A percentile compares a stretch with the other conserved stretches of the same genome.
Evolutionary conservation across 805 yeast species (phyloP).

Genomic region (Yarrowia sp.): DNA sequence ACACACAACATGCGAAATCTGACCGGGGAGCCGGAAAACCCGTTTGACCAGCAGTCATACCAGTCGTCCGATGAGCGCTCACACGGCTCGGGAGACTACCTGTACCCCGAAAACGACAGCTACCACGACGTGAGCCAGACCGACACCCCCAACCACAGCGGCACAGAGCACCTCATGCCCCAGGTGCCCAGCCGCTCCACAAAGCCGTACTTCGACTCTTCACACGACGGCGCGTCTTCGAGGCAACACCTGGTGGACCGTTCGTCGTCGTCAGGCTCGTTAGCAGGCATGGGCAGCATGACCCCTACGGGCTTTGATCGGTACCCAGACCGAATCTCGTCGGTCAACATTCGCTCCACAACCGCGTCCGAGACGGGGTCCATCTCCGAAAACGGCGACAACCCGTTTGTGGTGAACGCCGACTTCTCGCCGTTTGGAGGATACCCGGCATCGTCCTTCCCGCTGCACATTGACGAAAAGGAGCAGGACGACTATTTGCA

Average conservation of each 20-base stretch:
- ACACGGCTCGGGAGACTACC: constrained; percentile 23
- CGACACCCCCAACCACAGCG: neutral
- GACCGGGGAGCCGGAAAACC: constrained; percentile 22
- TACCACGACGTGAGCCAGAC: neutral
- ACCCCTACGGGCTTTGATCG: constrained; percentile 39
- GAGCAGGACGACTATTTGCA: constrained; percentile 94
- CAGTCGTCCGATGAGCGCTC: constrained; percentile 22
- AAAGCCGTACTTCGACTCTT: constrained; percentile 20
- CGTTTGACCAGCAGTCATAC: constrained; percentile 26
- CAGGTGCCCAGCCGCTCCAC: constrained; percentile 15
- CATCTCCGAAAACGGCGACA: constrained; percentile 27
- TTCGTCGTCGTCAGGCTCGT: constrained; percentile 4
- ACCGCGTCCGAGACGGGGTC: constrained; percentile 22
- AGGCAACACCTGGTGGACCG: constrained; percentile 19
- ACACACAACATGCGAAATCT: constrained; percentile 8
- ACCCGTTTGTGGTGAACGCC: constrained; percentile 41
- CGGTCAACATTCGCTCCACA: constrained; percentile 29
- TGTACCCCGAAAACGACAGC: constrained; percentile 16
- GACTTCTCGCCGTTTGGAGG: constrained; percentile 84
- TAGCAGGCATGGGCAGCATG: constrained; percentile 29
- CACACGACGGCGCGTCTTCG: constrained; percentile 12
- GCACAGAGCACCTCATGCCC: constrained; percentile 14
- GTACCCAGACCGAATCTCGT: constrained; percentile 38
- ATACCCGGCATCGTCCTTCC: constrained; percentile 90
- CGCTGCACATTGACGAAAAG: constrained; percentile 85